Base-by-base conservation (phyloP, 805 yeast genomes). In the Saccharomyces kudriavzevii region DNA sequence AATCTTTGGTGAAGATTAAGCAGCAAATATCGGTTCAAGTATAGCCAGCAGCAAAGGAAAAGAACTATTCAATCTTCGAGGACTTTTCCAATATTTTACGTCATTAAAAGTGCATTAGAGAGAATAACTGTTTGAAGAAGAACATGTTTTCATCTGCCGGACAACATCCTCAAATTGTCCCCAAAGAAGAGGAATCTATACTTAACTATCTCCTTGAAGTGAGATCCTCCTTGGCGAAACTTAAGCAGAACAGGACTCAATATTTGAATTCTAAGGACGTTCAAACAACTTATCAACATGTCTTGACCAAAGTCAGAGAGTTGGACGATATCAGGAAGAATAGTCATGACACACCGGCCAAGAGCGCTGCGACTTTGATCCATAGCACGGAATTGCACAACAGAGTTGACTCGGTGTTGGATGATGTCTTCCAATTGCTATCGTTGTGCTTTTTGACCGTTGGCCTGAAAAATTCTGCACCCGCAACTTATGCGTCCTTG, bases 401-500 rank as follows among this genome's bases (percentile, higher is more conserved):
- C 55, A 66, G 75, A 56, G 89, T 87, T 14, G 97, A 91, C 64
- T 74, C 81, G 9, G 77, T 87, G 10, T 75, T 89, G 46, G 97
- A 91, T 68, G 97, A 91, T 63, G 88, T 87, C 24, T 89, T 92
- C 77, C 97, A 92, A 69, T 72, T 94, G 49, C 72, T 92, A 47
- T 86, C 96, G 13, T 76, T 94, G 50, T 86, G 94, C 59, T 89
- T 91, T 69, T 81, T 92, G 64, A 89, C 98, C 1, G 94, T 95
- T 55, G 99, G 99, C 2, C 75, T 89, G 61, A 86, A 87, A 48
- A 85, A 89, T 60, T 80, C 89, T 35, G 96, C 97, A 1, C 96
- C 98, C 1, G 96, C 97, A 4, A 88, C 96, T 0, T 94, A 87
- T 70, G 92, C 96, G 5, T 87, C 96, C 2, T 73, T 92, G 45